A percentile compares a stretch with the other conserved stretches of the same genome.
These are phyloP conservation scores for Hygrocybe punicea DNA, from an alignment of 768 basidiomycete species.

Conservation along the genomic window DNA sequence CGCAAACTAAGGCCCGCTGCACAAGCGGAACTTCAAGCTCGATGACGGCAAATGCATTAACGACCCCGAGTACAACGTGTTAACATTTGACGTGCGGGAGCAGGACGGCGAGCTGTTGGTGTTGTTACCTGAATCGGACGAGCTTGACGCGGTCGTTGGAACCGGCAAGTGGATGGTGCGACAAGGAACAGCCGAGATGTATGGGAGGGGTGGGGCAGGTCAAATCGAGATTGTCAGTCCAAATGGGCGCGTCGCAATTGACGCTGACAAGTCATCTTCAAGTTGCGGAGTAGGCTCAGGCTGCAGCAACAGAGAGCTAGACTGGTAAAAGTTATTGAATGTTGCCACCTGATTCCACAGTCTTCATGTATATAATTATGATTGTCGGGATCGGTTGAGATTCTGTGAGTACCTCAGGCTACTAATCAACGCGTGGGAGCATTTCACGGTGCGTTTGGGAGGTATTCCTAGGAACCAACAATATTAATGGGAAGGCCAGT, in stretches of 20 bases:
- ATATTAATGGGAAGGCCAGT: too few relatives aligned
- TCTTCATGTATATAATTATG: too few relatives aligned
- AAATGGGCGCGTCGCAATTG: neutral
- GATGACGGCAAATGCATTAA: slow-evolving; percentile 55
- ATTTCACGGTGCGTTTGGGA: too few relatives aligned
- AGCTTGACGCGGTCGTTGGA: neutral
- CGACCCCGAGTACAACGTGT: slow-evolving; percentile 55
- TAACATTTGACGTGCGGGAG: slow-evolving; percentile 57
- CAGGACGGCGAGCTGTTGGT: neutral
- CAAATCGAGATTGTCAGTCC: neutral
- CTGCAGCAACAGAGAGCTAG: neutral
- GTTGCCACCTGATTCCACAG: too few relatives aligned
- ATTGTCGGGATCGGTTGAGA: too few relatives aligned
- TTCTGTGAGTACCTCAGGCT: too few relatives aligned
- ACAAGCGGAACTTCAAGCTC: slow-evolving; percentile 64
- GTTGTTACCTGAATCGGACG: neutral
- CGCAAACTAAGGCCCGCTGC: slow-evolving; percentile 52
- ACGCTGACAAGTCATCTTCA: neutral
- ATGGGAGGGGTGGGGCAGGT: neutral
- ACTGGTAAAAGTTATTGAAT: neutral
- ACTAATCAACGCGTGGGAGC: too few relatives aligned
- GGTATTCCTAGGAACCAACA: too few relatives aligned
- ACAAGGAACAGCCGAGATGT: neutral
- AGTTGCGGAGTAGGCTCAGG: neutral
- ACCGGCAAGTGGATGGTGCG: neutral